Conservation (phyloP, 345 rosid species). For the Zanthoxylum bungeanum region DNA sequence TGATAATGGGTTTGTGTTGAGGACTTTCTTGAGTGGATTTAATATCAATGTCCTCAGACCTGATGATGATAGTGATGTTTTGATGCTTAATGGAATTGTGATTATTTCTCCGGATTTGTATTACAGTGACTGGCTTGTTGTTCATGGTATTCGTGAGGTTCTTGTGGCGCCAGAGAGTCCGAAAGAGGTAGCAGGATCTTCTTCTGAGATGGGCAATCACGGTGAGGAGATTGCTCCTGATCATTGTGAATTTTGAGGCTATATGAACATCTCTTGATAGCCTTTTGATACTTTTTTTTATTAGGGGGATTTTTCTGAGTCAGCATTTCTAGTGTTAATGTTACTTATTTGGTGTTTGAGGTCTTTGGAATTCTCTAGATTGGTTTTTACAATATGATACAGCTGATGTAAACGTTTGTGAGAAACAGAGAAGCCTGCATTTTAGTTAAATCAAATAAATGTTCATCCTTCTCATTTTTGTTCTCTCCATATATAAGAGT, state of each 20-base stretch:
- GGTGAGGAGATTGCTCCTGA: neutral
- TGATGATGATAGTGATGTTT: constrained; percentile 13
- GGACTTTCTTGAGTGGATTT: constrained; percentile 31
- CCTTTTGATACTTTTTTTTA: neutral
- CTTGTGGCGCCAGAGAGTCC: constrained; percentile 12
- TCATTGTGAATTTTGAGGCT: constrained; percentile 16
- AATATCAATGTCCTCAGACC: constrained; percentile 21
- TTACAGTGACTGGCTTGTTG: constrained; percentile 29
- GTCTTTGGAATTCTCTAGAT: no score
- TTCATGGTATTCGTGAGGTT: constrained; percentile 34
- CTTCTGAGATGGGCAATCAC: neutral
- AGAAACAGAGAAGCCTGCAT: no score
- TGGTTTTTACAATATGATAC: neutral
- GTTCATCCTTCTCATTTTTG: neutral
- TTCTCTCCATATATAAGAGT: neutral
- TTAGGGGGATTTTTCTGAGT: neutral
- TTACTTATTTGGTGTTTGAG: neutral
- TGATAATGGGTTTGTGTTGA: constrained; percentile 2
- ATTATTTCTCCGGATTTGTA: constrained; percentile 30
- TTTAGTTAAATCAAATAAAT: no score
- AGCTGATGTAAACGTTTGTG: neutral
- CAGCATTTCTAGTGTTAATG: neutral
- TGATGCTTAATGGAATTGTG: constrained; percentile 32
- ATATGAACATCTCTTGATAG: neutral
- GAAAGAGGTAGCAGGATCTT: neutral